These are phyloP conservation scores for Cnidoscolus chayamansa DNA, from an alignment of 441 rosid genomes.

Conservation along the genomic window DNA sequence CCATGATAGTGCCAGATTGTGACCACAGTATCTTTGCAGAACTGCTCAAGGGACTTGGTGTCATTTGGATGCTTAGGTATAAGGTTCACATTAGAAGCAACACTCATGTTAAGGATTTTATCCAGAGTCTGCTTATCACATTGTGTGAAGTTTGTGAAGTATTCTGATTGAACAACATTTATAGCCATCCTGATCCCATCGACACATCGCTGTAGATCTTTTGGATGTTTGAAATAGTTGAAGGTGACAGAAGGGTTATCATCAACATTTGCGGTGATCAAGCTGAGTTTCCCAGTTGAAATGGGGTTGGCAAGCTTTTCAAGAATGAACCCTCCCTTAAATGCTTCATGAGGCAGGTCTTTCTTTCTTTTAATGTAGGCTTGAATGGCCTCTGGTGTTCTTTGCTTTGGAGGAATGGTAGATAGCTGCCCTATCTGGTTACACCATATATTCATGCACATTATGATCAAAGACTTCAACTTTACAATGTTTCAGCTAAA, in stretches of 20 bases:
- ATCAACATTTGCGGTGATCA: slow-evolving; percentile 62
- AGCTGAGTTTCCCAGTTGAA: slow-evolving; percentile 67
- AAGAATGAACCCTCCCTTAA: slow-evolving; percentile 86
- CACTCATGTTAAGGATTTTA: slow-evolving; percentile 66
- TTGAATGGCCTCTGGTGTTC: slow-evolving; percentile 57
- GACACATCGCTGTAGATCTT: slow-evolving; percentile 68
- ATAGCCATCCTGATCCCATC: slow-evolving; percentile 58
- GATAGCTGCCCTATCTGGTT: slow-evolving; percentile 82
- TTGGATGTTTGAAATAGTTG: slow-evolving; percentile 82
- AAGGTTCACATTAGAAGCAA: slow-evolving; percentile 72
- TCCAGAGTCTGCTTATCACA: slow-evolving; percentile 46
- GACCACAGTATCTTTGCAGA: slow-evolving; percentile 90
- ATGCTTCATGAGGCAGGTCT: slow-evolving; percentile 65
- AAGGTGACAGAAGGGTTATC: slow-evolving; percentile 85
- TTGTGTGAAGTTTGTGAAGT: slow-evolving; percentile 59
- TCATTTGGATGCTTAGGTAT: slow-evolving; percentile 71
- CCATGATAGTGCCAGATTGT: slow-evolving; percentile 99
- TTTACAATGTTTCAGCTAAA: too few species aligned
- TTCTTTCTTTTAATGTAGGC: slow-evolving; percentile 53
- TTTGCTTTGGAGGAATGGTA: slow-evolving; percentile 65
- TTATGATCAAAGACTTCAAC: too few species aligned
- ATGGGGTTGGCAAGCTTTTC: slow-evolving; percentile 72
- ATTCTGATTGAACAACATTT: slow-evolving; percentile 57
- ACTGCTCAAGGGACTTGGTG: slow-evolving; percentile 84
- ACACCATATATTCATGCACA: not conserved